Conservation (phyloP, 2,329 filamentous ascomycete species). For the Aaosphaeria arxii region DNA sequence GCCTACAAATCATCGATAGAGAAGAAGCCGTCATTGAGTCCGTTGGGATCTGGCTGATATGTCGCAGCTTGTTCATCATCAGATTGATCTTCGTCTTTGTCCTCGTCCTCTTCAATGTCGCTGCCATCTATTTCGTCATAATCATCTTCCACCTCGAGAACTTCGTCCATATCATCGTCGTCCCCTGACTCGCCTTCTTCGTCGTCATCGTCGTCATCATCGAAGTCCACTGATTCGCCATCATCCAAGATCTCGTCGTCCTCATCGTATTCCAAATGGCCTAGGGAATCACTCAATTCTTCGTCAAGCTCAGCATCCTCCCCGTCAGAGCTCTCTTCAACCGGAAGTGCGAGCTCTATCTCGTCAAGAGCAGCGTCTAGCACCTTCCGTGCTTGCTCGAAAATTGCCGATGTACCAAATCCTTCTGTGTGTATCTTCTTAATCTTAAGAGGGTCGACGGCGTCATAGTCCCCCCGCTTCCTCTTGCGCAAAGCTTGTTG, state of each 20-base stretch:
- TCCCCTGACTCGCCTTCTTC: slow-evolving; percentile 23
- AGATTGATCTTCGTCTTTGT: slow-evolving; percentile 36
- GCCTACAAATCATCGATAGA: slow-evolving; percentile 80
- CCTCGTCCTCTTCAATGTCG: slow-evolving; percentile 27
- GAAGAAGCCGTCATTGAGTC: slow-evolving; percentile 96
- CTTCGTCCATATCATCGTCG: slow-evolving; percentile 28
- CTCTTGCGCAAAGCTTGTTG: slow-evolving; percentile 70
- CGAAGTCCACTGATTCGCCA: slow-evolving; percentile 30
- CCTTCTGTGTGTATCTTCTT: slow-evolving; percentile 83
- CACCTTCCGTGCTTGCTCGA: slow-evolving; percentile 87
- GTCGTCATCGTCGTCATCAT: slow-evolving; percentile 27
- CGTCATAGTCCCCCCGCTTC: slow-evolving; percentile 59
- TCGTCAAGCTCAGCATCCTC: slow-evolving; percentile 29
- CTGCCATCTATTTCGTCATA: slow-evolving; percentile 12
- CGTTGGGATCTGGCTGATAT: slow-evolving; percentile 71
- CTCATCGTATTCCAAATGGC: background rate
- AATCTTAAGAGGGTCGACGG: slow-evolving; percentile 61
- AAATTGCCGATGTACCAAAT: slow-evolving; percentile 84
- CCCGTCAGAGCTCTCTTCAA: slow-evolving; percentile 14
- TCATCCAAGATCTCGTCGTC: slow-evolving; percentile 23
- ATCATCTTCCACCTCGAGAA: slow-evolving; percentile 26
- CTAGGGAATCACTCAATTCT: slow-evolving; percentile 2
- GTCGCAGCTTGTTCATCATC: slow-evolving; percentile 50
- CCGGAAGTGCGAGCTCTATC: slow-evolving; percentile 48
- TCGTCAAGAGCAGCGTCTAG: slow-evolving; percentile 63